Evolutionary conservation across 768 basidiomycete genomes (phyloP).

Genomic region (Crassisporium funariophilum): DNA sequence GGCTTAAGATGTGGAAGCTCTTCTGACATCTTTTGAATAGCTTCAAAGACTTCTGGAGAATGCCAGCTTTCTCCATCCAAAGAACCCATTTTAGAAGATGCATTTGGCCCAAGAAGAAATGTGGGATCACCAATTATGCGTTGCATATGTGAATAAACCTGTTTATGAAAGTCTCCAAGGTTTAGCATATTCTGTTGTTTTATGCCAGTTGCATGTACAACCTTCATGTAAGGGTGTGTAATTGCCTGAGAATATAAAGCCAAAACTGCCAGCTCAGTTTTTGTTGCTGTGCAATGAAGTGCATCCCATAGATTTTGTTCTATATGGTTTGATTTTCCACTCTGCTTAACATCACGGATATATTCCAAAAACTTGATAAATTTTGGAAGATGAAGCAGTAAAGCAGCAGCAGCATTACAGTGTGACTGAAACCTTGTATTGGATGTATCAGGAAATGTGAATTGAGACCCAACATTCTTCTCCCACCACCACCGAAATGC

Average conservation of each 20-base stretch:
- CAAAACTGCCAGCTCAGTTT: conserved; percentile 29
- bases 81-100: background rate
- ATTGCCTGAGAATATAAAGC: conserved; percentile 28
- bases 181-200: background rate
- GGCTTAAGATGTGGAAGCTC: conserved; percentile 1
- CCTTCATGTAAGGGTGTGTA: conserved; percentile 29
- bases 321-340: conserved; percentile 26
- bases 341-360: conserved; percentile 28
- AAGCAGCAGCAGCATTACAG: conserved; percentile 23
- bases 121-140: background rate
- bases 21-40: background rate
- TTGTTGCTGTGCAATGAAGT: conserved; percentile 26
- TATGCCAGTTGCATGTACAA: conserved; percentile 22
- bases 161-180: background rate
- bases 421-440: conserved; percentile 26
- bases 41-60: background rate
- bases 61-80: conserved; percentile 7
- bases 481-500: conserved; percentile 15
- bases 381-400: conserved; percentile 22
- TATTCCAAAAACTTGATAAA: conserved; percentile 23
- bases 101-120: background rate
- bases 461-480: conserved; percentile 8
- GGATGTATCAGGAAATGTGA: conserved; percentile 28
- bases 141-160: background rate
- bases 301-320: conserved; percentile 20